Conservation (phyloP, 169 alveolate genomes). For the Sarcocystis neurona region DNA sequence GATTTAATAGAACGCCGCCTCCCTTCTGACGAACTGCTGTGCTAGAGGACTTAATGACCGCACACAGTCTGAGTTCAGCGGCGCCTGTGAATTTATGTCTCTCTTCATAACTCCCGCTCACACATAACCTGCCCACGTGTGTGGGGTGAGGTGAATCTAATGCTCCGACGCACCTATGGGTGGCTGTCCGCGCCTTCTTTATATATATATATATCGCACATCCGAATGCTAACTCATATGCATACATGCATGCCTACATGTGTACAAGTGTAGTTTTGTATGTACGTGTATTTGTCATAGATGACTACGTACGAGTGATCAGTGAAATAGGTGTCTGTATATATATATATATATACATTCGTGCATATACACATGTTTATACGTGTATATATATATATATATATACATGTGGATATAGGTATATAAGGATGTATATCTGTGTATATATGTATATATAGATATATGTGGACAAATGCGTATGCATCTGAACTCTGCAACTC, state of each 20-base stretch:
- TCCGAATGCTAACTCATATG: no score
- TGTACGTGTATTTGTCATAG: not conserved
- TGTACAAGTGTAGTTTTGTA: not conserved
- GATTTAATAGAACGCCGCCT: not conserved
- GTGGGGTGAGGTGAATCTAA: not conserved
- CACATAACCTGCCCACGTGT: not conserved
- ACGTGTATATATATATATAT: not conserved
- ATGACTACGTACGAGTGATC: not conserved
- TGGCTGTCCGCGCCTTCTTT: no score
- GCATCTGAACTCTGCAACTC: not conserved
- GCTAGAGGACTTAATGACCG: not conserved
- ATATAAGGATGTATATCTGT: not conserved
- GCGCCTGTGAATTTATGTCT: not conserved
- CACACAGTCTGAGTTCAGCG: not conserved
- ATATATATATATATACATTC: not conserved
- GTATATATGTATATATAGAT: not conserved
- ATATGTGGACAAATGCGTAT: not conserved
- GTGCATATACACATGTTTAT: no score
- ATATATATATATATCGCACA: no score
- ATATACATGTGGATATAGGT: not conserved
- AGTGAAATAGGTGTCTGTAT: not conserved
- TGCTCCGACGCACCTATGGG: not conserved
- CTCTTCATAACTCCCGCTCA: not conserved
- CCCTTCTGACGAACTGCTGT: not conserved
- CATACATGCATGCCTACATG: not conserved